phyloP scores from a whole-genome alignment of 202 grass and related monocot genomes.

The Bolboschoenoplectus hybrid region DNA sequence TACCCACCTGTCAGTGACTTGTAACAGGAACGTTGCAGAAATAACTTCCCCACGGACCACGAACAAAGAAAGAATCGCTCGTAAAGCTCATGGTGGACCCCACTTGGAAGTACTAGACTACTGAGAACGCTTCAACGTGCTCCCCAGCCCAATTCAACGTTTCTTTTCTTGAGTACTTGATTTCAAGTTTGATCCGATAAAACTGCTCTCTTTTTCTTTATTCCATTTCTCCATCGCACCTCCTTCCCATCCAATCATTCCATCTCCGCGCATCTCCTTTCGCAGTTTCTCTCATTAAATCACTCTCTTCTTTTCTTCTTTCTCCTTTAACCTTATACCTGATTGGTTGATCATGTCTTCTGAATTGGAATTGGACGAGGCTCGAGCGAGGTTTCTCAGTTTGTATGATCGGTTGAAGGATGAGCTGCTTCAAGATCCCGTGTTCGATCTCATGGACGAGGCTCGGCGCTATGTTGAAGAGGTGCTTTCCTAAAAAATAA shows the following conservation, averaged over 20 bases:
- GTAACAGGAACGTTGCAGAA: no score
- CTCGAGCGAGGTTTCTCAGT: slow-evolving; percentile 54
- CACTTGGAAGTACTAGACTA: no score
- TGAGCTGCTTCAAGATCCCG: slow-evolving; percentile 63
- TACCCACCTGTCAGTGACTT: no score
- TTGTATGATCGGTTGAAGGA: slow-evolving; percentile 70
- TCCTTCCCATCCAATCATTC: not conserved
- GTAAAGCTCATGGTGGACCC: no score
- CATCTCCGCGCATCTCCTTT: not conserved
- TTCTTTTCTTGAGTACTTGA: not conserved
- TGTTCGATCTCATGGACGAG: slow-evolving; percentile 58
- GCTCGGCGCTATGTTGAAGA: slow-evolving; percentile 58
- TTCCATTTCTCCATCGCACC: not conserved
- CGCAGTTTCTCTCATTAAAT: not conserved
- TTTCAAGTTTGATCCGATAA: not conserved
- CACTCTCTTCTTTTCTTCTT: not conserved
- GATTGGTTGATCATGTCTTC: slow-evolving; percentile 12
- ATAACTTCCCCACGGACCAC: no score
- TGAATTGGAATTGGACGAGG: slow-evolving; percentile 29
- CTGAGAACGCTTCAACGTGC: not conserved
- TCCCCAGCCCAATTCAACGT: not conserved
- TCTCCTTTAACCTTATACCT: not conserved
- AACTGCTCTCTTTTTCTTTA: not conserved
- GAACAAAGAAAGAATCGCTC: no score
- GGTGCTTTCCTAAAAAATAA: slow-evolving; percentile 33